Base-by-base conservation (phyloP, 2,329 filamentous ascomycete species). In the Daldinia sp. region DNA sequence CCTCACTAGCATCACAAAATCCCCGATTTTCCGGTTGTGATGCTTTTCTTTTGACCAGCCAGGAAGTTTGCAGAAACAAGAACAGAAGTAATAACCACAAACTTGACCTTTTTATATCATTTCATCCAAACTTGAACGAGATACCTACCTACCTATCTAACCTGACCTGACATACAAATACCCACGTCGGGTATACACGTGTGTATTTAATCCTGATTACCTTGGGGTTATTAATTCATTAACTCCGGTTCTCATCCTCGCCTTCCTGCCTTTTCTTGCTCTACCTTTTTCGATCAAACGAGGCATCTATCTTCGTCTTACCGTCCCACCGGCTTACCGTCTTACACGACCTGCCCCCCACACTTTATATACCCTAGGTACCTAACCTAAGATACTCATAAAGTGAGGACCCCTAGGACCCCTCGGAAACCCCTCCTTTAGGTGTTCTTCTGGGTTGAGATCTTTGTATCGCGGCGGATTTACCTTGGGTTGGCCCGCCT, bases 371-470 rank as follows among this genome's bases (percentile, higher is more conserved):
- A n/a, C n/a, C n/a, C n/a, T n/a, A n/a, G n/a, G n/a, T n/a, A n/a
- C n/a, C n/a, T n/a, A n/a, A n/a, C n/a, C n/a, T n/a, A n/a, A n/a
- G n/a, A 64, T 64, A 67, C 59, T 53, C 52, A 63, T 58, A 58
- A 47, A 58, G 53, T 25, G 35, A 48, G 34, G 48, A 58, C 55
- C 58, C 58, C 58, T 66, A 52, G 55, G 61, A 58, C 32, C 56
- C 56, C 39, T 60, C 29, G 34, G 34, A 25, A 64, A 52, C 62
- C 63, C 63, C 63, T 62, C 53, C 48, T n/a, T n/a, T n/a, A n/a
- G n/a, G n/a, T 63, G 32, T 50, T 51, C 54, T 27, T 62, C 43
- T 47, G 55, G 41, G 48, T n/a, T n/a, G n/a, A n/a, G n/a, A n/a
- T 55, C 19, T 29, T n/a, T 34, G 41, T 48, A 63, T 58, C 57